Conservation (phyloP, 805 yeast species). For the Kluyveromyces nonfermentans region DNA sequence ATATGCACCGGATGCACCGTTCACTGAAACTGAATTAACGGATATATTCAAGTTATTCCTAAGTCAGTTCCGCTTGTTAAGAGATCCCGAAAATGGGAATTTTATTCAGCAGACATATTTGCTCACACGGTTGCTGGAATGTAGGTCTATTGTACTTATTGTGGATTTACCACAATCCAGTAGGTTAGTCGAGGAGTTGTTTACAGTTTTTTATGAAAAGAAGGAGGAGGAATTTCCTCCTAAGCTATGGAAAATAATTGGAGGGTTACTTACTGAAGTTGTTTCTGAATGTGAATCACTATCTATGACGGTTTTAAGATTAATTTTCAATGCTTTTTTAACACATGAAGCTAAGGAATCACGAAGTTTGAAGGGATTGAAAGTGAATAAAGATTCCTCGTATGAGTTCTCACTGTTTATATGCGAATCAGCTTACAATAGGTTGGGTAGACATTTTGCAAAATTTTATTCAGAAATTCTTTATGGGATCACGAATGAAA, state of each 20-base stretch:
- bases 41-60: conserved; percentile 60
- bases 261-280: conserved; percentile 67
- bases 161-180: conserved; percentile 65
- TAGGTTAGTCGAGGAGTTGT: conserved; percentile 43
- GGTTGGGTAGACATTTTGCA: conserved; percentile 67
- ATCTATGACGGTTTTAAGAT: conserved; percentile 49
- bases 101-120: conserved; percentile 55
- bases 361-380: conserved; percentile 24
- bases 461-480: conserved; percentile 72
- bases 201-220: conserved; percentile 52
- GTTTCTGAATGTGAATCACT: conserved; percentile 61
- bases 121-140: conserved; percentile 62
- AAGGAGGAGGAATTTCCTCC: conserved; percentile 37
- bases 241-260: conserved; percentile 49
- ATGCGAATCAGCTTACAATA: conserved; percentile 61
- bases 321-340: conserved; percentile 58
- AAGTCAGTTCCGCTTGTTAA: conserved; percentile 47
- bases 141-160: conserved; percentile 60
- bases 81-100: conserved; percentile 49
- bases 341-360: conserved; percentile 19
- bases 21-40: conserved; percentile 49
- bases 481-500: conserved; percentile 37
- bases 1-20: conserved; percentile 89
- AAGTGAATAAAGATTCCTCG: conserved; percentile 39
- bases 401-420: conserved; percentile 56